phyloP scores from a whole-genome alignment of 257 asterid genomes.

The Oldenlandia corymbosa region DNA sequence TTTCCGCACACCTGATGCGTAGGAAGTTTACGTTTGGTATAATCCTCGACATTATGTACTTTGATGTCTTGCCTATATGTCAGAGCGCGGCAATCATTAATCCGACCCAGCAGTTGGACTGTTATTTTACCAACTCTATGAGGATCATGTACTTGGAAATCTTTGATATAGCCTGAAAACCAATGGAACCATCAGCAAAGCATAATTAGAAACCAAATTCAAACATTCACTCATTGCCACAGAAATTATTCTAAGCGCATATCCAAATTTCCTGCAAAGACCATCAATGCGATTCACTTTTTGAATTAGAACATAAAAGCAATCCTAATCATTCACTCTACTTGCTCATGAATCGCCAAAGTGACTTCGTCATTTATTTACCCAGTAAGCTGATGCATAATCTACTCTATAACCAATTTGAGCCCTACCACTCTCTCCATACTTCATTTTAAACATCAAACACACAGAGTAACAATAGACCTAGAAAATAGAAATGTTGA shows the following conservation, averaged over 20 bases:
- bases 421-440: too few species aligned
- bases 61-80: conserved; percentile 78
- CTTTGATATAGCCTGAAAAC: conserved; percentile 73
- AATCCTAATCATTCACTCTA: neutral
- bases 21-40: conserved; percentile 67
- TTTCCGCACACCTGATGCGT: conserved; percentile 67
- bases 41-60: conserved; percentile 47
- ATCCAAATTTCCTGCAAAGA: neutral
- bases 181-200: neutral
- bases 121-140: conserved; percentile 77
- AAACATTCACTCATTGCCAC: neutral
- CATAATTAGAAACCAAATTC: neutral
- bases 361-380: too few species aligned
- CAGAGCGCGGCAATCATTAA: conserved; percentile 79
- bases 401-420: too few species aligned
- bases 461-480: too few species aligned
- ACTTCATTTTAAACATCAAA: too few species aligned
- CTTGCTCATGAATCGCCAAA: too few species aligned
- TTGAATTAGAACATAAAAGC: neutral
- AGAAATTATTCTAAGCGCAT: too few species aligned
- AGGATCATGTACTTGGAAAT: conserved; percentile 68
- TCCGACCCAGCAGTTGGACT: conserved; percentile 86
- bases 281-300: too few species aligned
- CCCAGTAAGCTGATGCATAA: too few species aligned
- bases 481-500: neutral